phyloP scores from a whole-genome alignment of 225 moss, liverwort and hornwort genomes.

The Thuidium tamariscinum region DNA sequence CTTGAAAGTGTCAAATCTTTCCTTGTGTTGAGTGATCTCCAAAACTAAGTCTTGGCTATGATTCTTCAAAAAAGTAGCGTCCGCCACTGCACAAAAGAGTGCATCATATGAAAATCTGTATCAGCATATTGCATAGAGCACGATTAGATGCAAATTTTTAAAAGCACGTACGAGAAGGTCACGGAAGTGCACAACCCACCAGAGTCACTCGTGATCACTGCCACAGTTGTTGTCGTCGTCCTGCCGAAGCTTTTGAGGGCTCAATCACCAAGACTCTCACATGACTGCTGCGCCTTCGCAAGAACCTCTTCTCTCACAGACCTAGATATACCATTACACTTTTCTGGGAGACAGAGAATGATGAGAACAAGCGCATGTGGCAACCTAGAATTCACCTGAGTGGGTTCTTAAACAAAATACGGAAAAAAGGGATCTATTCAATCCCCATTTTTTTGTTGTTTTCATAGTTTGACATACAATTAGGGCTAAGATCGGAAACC shows the following conservation, averaged over 20 bases:
- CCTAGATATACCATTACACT: too few species aligned
- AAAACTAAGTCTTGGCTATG: neutral
- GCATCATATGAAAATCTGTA: neutral
- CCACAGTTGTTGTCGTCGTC: neutral
- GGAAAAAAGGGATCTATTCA: too few species aligned
- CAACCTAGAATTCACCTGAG: too few species aligned
- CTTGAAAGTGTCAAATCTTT: neutral
- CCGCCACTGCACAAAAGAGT: neutral
- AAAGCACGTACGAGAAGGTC: neutral
- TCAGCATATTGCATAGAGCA: neutral
- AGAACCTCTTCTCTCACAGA: too few species aligned
- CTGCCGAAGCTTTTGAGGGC: neutral
- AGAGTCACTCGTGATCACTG: neutral
- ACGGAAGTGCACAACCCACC: neutral
- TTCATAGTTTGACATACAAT: too few species aligned
- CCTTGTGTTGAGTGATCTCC: neutral
- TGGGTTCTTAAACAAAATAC: too few species aligned
- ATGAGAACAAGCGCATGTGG: too few species aligned
- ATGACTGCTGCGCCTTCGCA: neutral
- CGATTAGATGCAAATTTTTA: neutral
- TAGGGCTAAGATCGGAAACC: too few species aligned
- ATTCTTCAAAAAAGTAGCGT: neutral
- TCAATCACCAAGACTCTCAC: neutral
- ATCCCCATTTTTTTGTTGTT: too few species aligned
- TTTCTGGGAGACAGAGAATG: too few species aligned